A percentile compares a stretch with the other conserved stretches of the same genome.
These are phyloP conservation scores for Hypoxylon sp. DNA, from an alignment of 2,329 filamentous ascomycete genomes.

Conservation along the genomic window DNA sequence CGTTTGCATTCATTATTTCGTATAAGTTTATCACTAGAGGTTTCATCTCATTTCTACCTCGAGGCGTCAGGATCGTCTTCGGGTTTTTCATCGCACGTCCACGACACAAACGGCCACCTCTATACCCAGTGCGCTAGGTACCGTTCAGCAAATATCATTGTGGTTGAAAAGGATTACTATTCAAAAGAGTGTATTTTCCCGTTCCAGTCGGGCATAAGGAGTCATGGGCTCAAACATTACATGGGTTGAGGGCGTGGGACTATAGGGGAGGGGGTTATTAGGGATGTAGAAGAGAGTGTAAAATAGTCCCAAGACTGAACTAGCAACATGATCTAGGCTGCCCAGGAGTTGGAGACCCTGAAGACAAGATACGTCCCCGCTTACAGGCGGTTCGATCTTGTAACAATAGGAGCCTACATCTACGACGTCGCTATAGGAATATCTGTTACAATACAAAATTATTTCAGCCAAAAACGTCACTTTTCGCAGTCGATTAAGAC, in stretches of 20 bases:
- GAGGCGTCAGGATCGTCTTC: slow-evolving; percentile 34
- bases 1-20: slow-evolving; percentile 23
- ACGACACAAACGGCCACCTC: slow-evolving; percentile 50
- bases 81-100: slow-evolving; percentile 19
- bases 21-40: slow-evolving; percentile 26
- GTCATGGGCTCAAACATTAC: slow-evolving; percentile 24
- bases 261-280: slow-evolving; percentile 13
- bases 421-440: slow-evolving; percentile 26
- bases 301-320: slow-evolving; percentile 33
- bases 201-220: slow-evolving; percentile 25
- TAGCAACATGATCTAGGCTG: slow-evolving; percentile 28
- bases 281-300: slow-evolving; percentile 32
- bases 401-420: slow-evolving; percentile 30
- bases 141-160: slow-evolving; percentile 44
- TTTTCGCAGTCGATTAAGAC: neutral
- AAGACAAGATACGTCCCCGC: slow-evolving; percentile 17
- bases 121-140: slow-evolving; percentile 54
- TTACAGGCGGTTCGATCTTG: slow-evolving; percentile 23
- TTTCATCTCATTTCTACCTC: slow-evolving; percentile 25
- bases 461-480: slow-evolving; percentile 1
- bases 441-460: slow-evolving; percentile 24
- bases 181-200: slow-evolving; percentile 36
- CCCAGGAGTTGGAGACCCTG: slow-evolving; percentile 20
- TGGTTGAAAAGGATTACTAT: slow-evolving; percentile 45
- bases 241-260: slow-evolving; percentile 27